Percentiles rank a stretch among this genome's conserved stretches.
phyloP scores from a whole-genome alignment of 257 asterid genomes.

The Solanum peruvianum region DNA sequence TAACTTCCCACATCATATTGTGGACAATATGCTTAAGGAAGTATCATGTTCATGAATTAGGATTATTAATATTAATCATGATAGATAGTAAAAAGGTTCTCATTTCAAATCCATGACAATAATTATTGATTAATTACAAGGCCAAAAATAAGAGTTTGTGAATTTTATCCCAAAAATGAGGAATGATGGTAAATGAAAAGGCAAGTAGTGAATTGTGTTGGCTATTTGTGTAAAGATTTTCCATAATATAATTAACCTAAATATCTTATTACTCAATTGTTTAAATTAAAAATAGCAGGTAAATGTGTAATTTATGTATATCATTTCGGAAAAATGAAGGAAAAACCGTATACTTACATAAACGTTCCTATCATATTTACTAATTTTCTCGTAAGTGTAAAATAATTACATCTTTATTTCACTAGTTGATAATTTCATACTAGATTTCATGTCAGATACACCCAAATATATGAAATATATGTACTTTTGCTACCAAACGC shows the following conservation, averaged over 20 bases:
- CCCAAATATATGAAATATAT: too few species aligned
- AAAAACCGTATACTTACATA: neutral
- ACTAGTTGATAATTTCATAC: too few species aligned
- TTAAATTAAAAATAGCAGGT: neutral
- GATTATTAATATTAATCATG: neutral
- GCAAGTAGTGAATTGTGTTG: neutral
- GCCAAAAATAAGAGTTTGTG: neutral
- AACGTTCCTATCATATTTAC: too few species aligned
- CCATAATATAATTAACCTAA: neutral
- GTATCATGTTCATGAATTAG: neutral
- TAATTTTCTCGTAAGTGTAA: too few species aligned
- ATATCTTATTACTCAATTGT: neutral
- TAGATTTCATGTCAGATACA: neutral
- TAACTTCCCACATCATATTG: neutral
- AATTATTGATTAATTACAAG: neutral
- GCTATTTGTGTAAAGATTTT: neutral
- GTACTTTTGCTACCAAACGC: neutral
- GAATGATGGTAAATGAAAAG: neutral
- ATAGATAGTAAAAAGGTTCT: neutral
- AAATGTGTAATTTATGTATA: neutral
- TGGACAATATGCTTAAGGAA: neutral
- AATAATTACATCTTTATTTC: too few species aligned
- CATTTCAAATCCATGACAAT: neutral
- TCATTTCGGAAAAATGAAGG: neutral
- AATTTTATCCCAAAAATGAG: neutral